Evolutionary conservation across 2,329 filamentous ascomycete genomes (phyloP).

Genomic region (Trichoderma pleuroti): DNA sequence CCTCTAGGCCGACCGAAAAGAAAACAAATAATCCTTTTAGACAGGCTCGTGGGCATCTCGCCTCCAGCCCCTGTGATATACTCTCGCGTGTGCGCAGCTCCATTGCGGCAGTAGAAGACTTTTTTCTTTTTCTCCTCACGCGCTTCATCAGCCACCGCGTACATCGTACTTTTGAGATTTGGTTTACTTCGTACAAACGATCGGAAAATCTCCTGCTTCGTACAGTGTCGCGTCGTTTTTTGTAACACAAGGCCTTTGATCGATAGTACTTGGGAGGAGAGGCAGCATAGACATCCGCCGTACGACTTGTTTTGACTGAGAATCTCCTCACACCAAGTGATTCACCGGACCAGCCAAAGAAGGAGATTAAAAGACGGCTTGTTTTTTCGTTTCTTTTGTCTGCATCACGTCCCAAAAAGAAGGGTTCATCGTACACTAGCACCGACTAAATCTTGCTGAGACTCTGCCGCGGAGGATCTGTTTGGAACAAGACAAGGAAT

Average conservation of each 20-base stretch:
- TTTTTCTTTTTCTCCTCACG: slow-evolving; percentile 18
- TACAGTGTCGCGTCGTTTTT: slow-evolving; percentile 20
- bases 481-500: neutral
- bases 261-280: slow-evolving; percentile 15
- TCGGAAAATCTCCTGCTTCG: slow-evolving; percentile 6
- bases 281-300: slow-evolving; percentile 15
- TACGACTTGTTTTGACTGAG: slow-evolving; percentile 15
- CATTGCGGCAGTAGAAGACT: slow-evolving; percentile 25
- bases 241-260: slow-evolving; percentile 19
- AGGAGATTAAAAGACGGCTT: neutral
- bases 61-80: slow-evolving; percentile 20
- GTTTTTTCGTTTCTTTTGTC: slow-evolving; percentile 6
- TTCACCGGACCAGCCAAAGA: slow-evolving; percentile 7
- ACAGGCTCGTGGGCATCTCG: slow-evolving; percentile 15
- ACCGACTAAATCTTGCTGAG: neutral
- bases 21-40: slow-evolving; percentile 1
- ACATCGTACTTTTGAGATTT: slow-evolving; percentile 22
- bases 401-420: neutral
- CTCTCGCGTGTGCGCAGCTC: slow-evolving; percentile 18
- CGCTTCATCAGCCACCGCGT: slow-evolving; percentile 18
- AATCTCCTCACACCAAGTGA: slow-evolving; percentile 20
- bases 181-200: slow-evolving; percentile 22
- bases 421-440: slow-evolving; percentile 10
- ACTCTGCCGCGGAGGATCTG: slow-evolving; percentile 1
- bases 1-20: slow-evolving; percentile 10